Conservation (phyloP, 805 yeast genomes). For the Starmerella kuoi region DNA sequence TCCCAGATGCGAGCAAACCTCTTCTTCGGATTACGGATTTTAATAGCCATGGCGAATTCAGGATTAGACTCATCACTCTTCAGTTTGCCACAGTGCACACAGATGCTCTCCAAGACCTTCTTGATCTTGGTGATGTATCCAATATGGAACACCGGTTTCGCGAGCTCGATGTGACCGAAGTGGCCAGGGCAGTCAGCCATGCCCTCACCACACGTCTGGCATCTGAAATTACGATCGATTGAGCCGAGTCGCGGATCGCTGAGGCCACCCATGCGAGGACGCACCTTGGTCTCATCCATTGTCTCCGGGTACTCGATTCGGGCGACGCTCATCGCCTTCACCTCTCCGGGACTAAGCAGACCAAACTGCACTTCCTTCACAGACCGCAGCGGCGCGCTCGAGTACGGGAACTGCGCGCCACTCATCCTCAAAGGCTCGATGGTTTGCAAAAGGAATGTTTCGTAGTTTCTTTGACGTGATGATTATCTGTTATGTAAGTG, state of each 20-base stretch:
- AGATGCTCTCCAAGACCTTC: constrained; percentile 89
- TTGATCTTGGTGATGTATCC: constrained; percentile 85
- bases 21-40: constrained; percentile 85
- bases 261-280: constrained; percentile 92
- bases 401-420: constrained; percentile 62
- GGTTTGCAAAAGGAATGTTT: background rate
- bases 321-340: constrained; percentile 93
- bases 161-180: constrained; percentile 96
- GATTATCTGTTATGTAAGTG: background rate
- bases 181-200: constrained; percentile 99
- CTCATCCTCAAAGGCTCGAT: constrained; percentile 24
- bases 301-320: constrained; percentile 97
- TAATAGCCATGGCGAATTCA: constrained; percentile 75
- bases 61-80: constrained; percentile 73
- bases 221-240: constrained; percentile 90
- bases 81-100: constrained; percentile 97
- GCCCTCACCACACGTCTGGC: constrained; percentile 98
- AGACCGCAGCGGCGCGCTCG: constrained; percentile 96
- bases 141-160: constrained; percentile 96
- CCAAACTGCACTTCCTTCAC: constrained; percentile 98
- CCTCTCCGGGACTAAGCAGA: constrained; percentile 91
- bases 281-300: constrained; percentile 94
- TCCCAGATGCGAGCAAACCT: constrained; percentile 96
- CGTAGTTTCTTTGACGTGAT: background rate
- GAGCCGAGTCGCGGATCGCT: constrained; percentile 96